A percentile compares a stretch with the other conserved stretches of the same genome.
Conservation (phyloP, 140 eudicot species). For the Cichorium intybus region DNA sequence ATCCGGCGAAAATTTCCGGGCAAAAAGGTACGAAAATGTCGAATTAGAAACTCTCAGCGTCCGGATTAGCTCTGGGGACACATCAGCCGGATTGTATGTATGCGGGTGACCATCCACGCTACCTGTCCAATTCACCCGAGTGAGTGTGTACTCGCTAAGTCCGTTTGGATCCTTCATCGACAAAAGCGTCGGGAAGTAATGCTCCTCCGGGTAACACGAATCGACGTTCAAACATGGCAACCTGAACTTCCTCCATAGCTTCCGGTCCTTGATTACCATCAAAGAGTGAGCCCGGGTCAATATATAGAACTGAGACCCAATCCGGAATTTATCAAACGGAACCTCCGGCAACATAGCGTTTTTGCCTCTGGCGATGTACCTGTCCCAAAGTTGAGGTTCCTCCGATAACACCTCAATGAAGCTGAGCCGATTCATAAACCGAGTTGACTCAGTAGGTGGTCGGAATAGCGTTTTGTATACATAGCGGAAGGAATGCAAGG, state of each 20-base stretch:
- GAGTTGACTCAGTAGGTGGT: conserved; percentile 19
- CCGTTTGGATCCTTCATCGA: conserved; percentile 74
- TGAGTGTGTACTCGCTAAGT: conserved; percentile 45
- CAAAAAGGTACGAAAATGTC: conserved; percentile 47
- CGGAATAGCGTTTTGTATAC: conserved; percentile 39
- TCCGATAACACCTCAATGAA: conserved; percentile 55
- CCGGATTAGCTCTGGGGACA: conserved; percentile 49
- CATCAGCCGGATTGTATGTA: conserved; percentile 44
- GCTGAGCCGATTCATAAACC: conserved; percentile 23
- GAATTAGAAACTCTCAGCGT: conserved; percentile 47
- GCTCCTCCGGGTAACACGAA: conserved; percentile 82
- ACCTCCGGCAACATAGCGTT: conserved; percentile 65
- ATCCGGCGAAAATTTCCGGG: conserved; percentile 64
- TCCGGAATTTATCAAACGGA: conserved; percentile 53
- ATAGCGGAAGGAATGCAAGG: conserved; percentile 52
- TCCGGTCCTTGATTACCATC: conserved; percentile 47
- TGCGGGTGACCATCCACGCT: conserved; percentile 67
- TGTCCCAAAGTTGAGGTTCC: conserved; percentile 48
- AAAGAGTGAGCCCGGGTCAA: conserved; percentile 49
- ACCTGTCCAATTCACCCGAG: conserved; percentile 74
- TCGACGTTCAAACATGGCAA: conserved; percentile 48
- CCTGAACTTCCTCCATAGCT: conserved; percentile 62
- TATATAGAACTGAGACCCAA: conserved; percentile 64
- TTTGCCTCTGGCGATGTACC: conserved; percentile 56
- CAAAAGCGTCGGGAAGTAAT: conserved; percentile 73